These are phyloP conservation scores for Hemileccinum impolitum DNA, from an alignment of 768 basidiomycete species.

Conservation along the genomic window DNA sequence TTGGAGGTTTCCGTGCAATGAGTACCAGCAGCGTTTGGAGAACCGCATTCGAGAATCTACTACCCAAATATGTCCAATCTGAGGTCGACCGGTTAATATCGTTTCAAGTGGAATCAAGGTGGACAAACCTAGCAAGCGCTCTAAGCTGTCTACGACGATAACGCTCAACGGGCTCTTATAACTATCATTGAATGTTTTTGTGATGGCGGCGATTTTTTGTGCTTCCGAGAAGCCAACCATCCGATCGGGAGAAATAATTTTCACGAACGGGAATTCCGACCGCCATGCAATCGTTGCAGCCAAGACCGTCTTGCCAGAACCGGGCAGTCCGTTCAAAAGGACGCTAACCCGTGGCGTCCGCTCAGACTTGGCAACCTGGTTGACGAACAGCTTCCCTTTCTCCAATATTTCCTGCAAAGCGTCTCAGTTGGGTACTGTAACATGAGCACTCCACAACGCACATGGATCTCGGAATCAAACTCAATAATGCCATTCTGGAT, in stretches of 20 bases:
- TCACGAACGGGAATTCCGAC: conserved; percentile 97
- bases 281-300: conserved; percentile 91
- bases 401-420: conserved; percentile 70
- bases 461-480: conserved; percentile 71
- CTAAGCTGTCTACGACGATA: conserved; percentile 92
- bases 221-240: conserved; percentile 96
- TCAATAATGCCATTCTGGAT: conserved; percentile 97
- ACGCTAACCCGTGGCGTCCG: conserved; percentile 91
- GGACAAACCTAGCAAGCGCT: conserved; percentile 79
- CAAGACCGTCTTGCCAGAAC: conserved; percentile 92
- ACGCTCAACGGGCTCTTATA: conserved; percentile 98
- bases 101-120: not conserved
- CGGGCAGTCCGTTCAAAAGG: conserved; percentile 84
- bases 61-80: conserved; percentile 98
- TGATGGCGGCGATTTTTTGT: conserved; percentile 88
- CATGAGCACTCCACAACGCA: conserved; percentile 28
- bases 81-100: conserved; percentile 6
- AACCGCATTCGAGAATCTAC: conserved; percentile 93
- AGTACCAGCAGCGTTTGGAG: conserved; percentile 88
- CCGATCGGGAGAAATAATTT: conserved; percentile 89
- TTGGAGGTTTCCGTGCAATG: conserved; percentile 85
- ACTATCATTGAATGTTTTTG: conserved; percentile 90
- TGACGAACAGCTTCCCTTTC: conserved; percentile 84
- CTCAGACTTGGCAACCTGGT: conserved; percentile 88
- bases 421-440: conserved; percentile 1